phyloP scores from a whole-genome alignment of 805 yeast genomes.

The Starmera quercuum region DNA sequence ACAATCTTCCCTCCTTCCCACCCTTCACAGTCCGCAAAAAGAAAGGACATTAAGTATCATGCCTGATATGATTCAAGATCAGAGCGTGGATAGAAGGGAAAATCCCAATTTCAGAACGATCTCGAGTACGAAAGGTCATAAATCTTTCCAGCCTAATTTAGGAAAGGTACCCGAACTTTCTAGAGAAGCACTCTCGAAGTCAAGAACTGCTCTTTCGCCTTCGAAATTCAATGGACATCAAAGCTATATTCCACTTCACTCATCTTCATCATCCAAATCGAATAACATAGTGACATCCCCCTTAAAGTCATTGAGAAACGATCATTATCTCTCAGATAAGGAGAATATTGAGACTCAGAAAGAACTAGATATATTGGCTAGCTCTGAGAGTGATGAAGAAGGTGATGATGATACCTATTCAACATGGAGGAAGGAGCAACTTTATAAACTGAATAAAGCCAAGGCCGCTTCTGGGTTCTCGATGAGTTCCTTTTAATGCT shows the following conservation, averaged over 20 bases:
- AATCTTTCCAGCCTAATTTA: too few relatives aligned
- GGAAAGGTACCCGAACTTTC: too few relatives aligned
- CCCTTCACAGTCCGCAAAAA: too few relatives aligned
- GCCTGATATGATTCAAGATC: too few relatives aligned
- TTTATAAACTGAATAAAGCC: constrained; percentile 15
- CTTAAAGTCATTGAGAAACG: constrained; percentile 14
- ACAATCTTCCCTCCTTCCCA: too few relatives aligned
- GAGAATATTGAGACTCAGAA: constrained; percentile 4
- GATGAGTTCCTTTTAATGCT: constrained; percentile 12
- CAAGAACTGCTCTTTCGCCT: too few relatives aligned
- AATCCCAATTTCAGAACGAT: too few relatives aligned
- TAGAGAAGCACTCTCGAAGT: too few relatives aligned
- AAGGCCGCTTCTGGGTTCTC: constrained; percentile 5
- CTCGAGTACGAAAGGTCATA: too few relatives aligned
- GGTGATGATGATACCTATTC: constrained; percentile 10
- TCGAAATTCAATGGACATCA: too few relatives aligned
- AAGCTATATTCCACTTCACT: neutral
- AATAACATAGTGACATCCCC: constrained; percentile 17
- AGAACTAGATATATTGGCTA: neutral
- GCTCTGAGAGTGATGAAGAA: constrained; percentile 7
- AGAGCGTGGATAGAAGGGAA: too few relatives aligned
- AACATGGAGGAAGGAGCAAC: constrained; percentile 20
- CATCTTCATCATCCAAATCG: neutral
- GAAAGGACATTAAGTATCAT: too few relatives aligned
- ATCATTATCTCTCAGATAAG: constrained; percentile 3